These are phyloP conservation scores for Phalaenopsis aphrodite DNA, from an alignment of 106 monocot species.

Conservation along the genomic window DNA sequence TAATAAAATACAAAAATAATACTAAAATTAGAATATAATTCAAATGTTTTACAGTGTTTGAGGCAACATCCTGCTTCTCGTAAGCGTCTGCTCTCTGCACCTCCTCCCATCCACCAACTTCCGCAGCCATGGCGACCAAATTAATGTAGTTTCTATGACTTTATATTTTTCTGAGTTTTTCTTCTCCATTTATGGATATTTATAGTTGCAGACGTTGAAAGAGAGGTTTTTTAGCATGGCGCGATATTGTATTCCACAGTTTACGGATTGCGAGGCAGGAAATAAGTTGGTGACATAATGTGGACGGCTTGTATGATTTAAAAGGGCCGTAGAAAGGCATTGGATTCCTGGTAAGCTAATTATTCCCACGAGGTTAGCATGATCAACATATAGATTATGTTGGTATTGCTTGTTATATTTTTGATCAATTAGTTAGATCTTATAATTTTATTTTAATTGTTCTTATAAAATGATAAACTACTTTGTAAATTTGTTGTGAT, in stretches of 20 bases:
- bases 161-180: conserved; percentile 1
- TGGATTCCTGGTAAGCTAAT: too few species aligned
- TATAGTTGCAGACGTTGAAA: neutral
- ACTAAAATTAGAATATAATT: neutral
- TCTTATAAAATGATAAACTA: too few species aligned
- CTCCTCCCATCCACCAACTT: conserved; percentile 2
- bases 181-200: neutral
- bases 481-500: too few species aligned
- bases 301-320: too few species aligned
- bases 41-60: neutral
- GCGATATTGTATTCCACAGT: too few species aligned
- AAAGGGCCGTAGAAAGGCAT: too few species aligned
- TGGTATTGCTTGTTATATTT: too few species aligned
- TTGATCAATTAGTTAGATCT: too few species aligned
- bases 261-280: neutral
- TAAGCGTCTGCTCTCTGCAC: neutral
- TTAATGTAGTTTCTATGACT: neutral
- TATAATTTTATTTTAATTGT: too few species aligned
- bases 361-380: too few species aligned
- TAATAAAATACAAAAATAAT: neutral
- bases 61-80: neutral
- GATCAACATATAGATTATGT: too few species aligned
- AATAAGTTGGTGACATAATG: neutral
- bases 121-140: neutral
- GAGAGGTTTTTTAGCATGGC: neutral